These are phyloP conservation scores for Quercus lobata DNA, from an alignment of 331 rosid genomes.

Conservation along the genomic window DNA sequence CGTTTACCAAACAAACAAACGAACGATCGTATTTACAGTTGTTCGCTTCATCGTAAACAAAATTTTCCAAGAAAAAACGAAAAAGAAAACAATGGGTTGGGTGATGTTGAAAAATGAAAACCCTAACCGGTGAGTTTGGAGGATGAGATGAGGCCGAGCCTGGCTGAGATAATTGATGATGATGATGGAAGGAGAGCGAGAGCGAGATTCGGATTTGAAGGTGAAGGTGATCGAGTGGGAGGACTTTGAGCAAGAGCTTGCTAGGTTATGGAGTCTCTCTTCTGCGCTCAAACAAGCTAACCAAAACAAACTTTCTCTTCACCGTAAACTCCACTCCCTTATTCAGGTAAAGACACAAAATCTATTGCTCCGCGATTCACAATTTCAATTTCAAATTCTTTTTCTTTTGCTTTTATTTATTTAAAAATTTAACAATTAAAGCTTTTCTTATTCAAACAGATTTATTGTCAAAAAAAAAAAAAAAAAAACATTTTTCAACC, in stretches of 20 bases:
- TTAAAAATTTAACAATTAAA: neutral
- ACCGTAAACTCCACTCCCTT: slow-evolving; percentile 50
- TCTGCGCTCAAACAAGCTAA: slow-evolving; percentile 61
- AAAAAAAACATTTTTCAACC: too few species aligned
- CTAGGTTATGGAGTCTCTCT: slow-evolving; percentile 77
- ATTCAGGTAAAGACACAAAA: slow-evolving; percentile 56
- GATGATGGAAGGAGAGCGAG: slow-evolving; percentile 48
- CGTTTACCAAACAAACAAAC: neutral
- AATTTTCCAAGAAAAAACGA: neutral
- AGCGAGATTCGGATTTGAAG: slow-evolving; percentile 1
- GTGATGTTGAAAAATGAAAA: slow-evolving; percentile 18
- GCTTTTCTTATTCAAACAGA: too few species aligned
- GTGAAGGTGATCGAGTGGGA: slow-evolving; percentile 71
- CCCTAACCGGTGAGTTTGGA: slow-evolving; percentile 26
- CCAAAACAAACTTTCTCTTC: slow-evolving; percentile 55
- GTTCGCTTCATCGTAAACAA: neutral
- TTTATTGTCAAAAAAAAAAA: too few species aligned
- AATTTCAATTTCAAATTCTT: neutral
- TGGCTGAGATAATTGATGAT: slow-evolving; percentile 40
- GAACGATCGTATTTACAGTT: neutral
- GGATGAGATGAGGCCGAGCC: slow-evolving; percentile 67
- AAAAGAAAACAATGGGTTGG: slow-evolving; percentile 9
- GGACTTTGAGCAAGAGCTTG: slow-evolving; percentile 82
- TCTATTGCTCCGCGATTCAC: too few species aligned
- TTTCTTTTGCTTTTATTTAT: neutral